These are phyloP conservation scores for Annulohypoxylon truncatum DNA, from an alignment of 2,329 filamentous ascomycete species.

Conservation along the genomic window DNA sequence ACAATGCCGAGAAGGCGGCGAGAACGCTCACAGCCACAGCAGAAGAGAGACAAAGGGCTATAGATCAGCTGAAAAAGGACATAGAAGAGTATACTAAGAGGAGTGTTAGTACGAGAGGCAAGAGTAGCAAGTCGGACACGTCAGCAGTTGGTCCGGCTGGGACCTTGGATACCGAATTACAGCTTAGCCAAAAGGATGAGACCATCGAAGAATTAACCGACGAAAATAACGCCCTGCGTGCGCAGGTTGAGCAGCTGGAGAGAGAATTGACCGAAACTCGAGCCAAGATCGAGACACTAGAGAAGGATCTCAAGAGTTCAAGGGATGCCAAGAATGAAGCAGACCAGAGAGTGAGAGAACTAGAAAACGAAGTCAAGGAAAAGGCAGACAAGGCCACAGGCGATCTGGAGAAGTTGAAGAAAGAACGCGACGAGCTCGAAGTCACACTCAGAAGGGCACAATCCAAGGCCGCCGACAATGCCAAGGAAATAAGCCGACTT, in stretches of 20 bases:
- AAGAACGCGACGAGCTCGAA: slow-evolving; percentile 22
- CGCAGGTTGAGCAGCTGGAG: neutral
- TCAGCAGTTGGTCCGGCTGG: neutral
- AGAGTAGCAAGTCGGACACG: neutral
- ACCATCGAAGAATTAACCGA: neutral
- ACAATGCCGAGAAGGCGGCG: neutral
- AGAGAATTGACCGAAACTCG: neutral
- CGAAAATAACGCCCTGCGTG: neutral
- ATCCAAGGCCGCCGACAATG: slow-evolving; percentile 8
- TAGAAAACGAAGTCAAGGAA: neutral
- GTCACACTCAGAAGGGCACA: neutral
- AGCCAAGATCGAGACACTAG: neutral
- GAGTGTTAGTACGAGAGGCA: neutral
- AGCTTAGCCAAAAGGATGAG: neutral
- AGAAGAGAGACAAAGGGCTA: neutral
- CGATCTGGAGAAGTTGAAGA: neutral
- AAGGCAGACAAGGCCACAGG: neutral
- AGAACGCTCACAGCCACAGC: neutral
- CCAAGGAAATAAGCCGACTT: slow-evolving; percentile 10
- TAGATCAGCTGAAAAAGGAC: neutral
- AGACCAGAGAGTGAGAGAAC: neutral
- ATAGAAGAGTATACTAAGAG: neutral
- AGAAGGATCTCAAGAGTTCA: neutral
- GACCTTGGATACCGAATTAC: neutral
- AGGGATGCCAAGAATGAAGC: neutral